Conservation (phyloP, 164 flowering plant genomes). For the Liquidambar formosana region DNA sequence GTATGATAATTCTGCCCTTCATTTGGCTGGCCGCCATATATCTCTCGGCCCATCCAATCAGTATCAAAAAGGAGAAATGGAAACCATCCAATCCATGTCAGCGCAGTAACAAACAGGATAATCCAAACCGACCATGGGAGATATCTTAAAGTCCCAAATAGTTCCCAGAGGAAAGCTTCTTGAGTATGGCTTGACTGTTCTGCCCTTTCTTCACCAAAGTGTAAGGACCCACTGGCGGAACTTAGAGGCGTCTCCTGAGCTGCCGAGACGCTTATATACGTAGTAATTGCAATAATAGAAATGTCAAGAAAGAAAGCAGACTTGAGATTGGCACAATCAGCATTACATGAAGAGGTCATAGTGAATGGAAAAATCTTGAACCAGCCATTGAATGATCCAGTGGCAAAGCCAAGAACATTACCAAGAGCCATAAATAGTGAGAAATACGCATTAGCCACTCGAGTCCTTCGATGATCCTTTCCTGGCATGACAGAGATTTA, state of each 20-base stretch:
- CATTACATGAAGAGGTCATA: constrained; percentile 57
- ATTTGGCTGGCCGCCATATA: constrained; percentile 83
- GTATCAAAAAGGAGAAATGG: constrained; percentile 96
- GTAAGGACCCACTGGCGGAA: constrained; percentile 22
- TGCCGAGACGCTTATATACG: constrained; percentile 65
- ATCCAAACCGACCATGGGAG: constrained; percentile 70
- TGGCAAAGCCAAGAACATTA: constrained; percentile 87
- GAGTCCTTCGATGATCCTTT: constrained; percentile 81
- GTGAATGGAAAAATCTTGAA: constrained; percentile 73
- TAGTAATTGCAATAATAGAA: constrained; percentile 60
- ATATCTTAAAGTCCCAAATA: constrained; percentile 71
- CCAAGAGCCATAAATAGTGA: constrained; percentile 97
- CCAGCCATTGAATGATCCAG: constrained; percentile 90
- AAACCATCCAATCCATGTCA: constrained; percentile 97
- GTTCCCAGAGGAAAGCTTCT: constrained; percentile 90
- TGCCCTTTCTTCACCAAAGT: constrained; percentile 29
- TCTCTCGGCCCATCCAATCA: constrained; percentile 99
- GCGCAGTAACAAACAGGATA: constrained; percentile 66
- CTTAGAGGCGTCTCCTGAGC: constrained; percentile 64
- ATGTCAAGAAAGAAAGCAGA: constrained; percentile 79
- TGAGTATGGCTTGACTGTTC: constrained; percentile 38
- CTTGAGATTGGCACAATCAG: constrained; percentile 89
- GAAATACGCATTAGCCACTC: constrained; percentile 93
- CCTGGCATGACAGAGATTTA: constrained; percentile 40
- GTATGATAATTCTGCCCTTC: constrained; percentile 58